A percentile compares a stretch with the other conserved stretches of the same genome.
Conservation (phyloP, 768 basidiomycete genomes). For the Boletus rufocinnamomeus region DNA sequence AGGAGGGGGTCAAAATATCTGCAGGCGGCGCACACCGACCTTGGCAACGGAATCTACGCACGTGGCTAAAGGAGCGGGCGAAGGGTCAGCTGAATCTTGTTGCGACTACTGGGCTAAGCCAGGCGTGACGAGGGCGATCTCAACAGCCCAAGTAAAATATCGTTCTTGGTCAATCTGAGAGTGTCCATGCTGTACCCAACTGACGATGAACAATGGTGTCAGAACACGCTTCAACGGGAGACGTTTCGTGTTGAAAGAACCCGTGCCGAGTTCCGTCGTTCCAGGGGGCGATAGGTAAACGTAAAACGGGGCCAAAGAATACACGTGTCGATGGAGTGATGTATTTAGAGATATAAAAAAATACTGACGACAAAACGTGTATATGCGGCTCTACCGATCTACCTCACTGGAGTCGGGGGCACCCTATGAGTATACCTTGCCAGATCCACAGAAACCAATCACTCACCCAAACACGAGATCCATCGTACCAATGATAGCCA, state of each 20-base stretch:
- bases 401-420: constrained; percentile 26
- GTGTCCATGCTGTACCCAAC: background rate
- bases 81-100: background rate
- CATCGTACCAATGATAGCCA: constrained; percentile 98
- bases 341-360: constrained; percentile 7
- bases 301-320: background rate
- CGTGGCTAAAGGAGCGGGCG: no score
- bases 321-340: constrained; percentile 2
- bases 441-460: background rate
- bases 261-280: background rate
- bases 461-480: constrained; percentile 95
- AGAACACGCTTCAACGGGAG: background rate
- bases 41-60: no score
- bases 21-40: no score
- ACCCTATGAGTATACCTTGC: background rate
- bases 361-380: constrained; percentile 7
- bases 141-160: no score
- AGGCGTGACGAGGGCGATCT: no score
- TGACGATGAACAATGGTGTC: background rate
- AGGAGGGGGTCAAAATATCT: no score
- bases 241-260: no score
- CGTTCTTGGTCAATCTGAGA: no score
- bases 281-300: background rate
- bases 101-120: background rate
- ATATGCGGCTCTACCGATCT: constrained; percentile 30